Evolutionary conservation across 148 eudicot genomes (phyloP).

Genomic region (Rhododendron ovatum): DNA sequence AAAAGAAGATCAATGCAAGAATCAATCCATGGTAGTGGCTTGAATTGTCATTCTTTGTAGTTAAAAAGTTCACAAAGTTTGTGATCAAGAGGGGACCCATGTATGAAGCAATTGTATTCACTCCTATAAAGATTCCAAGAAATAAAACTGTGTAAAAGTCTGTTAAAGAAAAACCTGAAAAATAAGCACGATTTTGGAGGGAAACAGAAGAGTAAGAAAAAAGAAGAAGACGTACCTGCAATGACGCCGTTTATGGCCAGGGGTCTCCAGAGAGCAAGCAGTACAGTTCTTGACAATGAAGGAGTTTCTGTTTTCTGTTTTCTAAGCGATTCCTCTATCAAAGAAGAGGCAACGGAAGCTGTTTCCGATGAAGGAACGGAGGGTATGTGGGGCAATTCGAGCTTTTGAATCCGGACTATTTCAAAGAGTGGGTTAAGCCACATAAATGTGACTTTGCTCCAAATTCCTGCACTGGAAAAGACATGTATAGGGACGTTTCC

Average conservation of each 20-base stretch:
- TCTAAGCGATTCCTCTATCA: conserved; percentile 59
- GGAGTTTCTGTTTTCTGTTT: conserved; percentile 37
- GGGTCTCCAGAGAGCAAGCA: conserved; percentile 51
- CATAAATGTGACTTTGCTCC: conserved; percentile 57
- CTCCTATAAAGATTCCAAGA: conserved; percentile 38
- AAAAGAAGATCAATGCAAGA: conserved; percentile 20
- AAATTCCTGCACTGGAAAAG: conserved; percentile 45
- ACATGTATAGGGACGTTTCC: not conserved
- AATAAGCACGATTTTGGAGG: not conserved
- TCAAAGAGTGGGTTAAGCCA: conserved; percentile 87
- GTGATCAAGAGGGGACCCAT: conserved; percentile 78
- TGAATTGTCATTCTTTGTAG: conserved; percentile 37
- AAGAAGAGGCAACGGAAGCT: conserved; percentile 54
- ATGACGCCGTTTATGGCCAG: conserved; percentile 61
- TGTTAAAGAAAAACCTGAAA: not conserved
- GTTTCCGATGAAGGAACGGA: conserved; percentile 58
- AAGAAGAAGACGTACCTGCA: conserved; percentile 43
- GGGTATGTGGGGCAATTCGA: conserved; percentile 55
- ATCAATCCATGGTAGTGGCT: conserved; percentile 43
- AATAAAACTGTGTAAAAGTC: not conserved
- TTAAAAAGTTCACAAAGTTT: conserved; percentile 64
- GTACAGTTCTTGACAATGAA: conserved; percentile 42
- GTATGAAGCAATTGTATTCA: conserved; percentile 70
- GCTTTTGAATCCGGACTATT: conserved; percentile 49
- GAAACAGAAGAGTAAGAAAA: not conserved